Evolutionary conservation across 176 grass and related monocot genomes (phyloP).

Genomic region (Lolium multiflorum): DNA sequence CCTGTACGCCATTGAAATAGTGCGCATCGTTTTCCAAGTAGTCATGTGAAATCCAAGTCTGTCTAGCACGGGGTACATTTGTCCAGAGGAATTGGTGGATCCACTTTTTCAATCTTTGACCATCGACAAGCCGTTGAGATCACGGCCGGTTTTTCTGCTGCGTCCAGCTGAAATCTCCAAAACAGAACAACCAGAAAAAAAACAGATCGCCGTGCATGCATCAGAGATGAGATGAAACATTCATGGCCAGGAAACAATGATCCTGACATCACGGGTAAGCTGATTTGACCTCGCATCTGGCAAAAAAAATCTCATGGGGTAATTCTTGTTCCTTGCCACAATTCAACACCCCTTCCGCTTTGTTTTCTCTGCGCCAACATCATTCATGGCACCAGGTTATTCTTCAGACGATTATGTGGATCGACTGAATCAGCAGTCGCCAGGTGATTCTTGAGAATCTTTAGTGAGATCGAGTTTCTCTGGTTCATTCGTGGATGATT

Average conservation of each 20-base stretch:
- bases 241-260: not conserved
- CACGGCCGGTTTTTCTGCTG: not conserved
- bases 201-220: slow-evolving; percentile 29
- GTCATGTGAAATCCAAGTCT: slow-evolving; percentile 1
- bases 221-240: not conserved
- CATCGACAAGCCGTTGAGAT: slow-evolving; percentile 17
- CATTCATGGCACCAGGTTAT: not conserved
- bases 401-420: slow-evolving; percentile 13
- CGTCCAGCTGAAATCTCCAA: slow-evolving; percentile 28
- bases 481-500: not conserved
- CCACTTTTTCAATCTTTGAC: not conserved
- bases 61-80: not conserved
- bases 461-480: not conserved
- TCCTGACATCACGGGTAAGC: not conserved
- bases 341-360: not conserved
- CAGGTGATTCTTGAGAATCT: not conserved
- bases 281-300: not conserved
- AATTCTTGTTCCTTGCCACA: not conserved
- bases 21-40: not conserved
- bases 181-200: not conserved
- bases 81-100: not conserved
- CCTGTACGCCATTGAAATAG: not conserved
- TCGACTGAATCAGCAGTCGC: not conserved
- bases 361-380: not conserved
- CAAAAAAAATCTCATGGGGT: not conserved